Evolutionary conservation across 371 early-diverging fungal genomes (phyloP).

Genomic region (Globomyces sp.): DNA sequence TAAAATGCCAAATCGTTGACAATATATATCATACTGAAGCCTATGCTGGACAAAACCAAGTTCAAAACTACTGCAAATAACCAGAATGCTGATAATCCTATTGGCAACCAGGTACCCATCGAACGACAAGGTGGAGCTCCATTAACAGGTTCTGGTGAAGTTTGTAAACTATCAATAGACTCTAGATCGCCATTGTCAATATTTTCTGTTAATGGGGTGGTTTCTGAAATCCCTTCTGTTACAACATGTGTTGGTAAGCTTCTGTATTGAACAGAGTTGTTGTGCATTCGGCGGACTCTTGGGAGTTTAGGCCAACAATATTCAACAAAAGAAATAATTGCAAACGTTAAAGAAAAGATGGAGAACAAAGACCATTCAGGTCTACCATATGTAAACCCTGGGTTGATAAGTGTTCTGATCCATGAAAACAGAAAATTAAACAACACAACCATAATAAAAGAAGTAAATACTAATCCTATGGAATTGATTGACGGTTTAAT

Average conservation of each 20-base stretch:
- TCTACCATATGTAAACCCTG: conserved; percentile 34
- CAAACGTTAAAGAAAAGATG: conserved; percentile 25
- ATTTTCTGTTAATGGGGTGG: not conserved
- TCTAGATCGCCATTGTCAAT: not conserved
- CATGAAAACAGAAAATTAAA: conserved; percentile 20
- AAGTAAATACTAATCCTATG: conserved; percentile 21
- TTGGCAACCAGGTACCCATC: conserved; percentile 8
- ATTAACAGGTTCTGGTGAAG: not conserved
- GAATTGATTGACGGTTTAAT: conserved; percentile 31
- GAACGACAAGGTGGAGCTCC: not conserved
- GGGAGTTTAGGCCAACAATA: conserved; percentile 32
- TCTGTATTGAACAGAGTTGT: not conserved
- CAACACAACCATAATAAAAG: conserved; percentile 5
- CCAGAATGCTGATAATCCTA: not conserved
- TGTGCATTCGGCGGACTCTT: not conserved
- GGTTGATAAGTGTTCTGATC: conserved; percentile 29
- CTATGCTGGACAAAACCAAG: not conserved
- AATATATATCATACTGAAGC: not conserved
- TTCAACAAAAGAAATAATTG: conserved; percentile 21
- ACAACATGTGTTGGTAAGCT: not conserved
- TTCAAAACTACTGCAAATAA: not conserved
- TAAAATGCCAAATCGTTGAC: conserved; percentile 9
- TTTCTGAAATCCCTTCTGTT: not conserved
- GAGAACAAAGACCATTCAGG: conserved; percentile 31
- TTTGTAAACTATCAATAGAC: not conserved